Percentiles rank a stretch among this genome's conserved stretches.
Conservation (phyloP, 2,329 filamentous ascomycete genomes). For the Rhinocladiella similis region DNA sequence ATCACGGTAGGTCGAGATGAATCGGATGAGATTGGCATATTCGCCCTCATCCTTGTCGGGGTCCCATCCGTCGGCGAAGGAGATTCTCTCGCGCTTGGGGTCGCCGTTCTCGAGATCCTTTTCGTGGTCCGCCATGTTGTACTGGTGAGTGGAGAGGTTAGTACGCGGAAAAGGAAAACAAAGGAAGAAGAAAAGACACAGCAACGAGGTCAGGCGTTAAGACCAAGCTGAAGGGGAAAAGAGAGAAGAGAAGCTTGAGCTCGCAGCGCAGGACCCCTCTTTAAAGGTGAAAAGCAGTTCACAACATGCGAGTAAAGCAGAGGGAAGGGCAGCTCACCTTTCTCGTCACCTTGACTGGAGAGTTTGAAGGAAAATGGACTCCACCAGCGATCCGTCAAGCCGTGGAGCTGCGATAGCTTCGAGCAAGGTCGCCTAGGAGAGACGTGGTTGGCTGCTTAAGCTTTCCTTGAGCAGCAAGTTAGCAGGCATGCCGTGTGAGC, state of each 20-base stretch:
- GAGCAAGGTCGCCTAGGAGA: conserved; percentile 22
- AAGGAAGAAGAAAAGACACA: conserved; percentile 23
- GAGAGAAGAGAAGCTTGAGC: conserved; percentile 23
- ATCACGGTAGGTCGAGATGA: conserved; percentile 67
- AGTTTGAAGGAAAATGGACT: conserved; percentile 25
- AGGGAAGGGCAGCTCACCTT: conserved; percentile 28
- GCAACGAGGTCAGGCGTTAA: conserved; percentile 29
- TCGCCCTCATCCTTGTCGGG: conserved; percentile 51
- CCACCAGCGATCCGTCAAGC: conserved; percentile 31
- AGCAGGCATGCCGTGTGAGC: conserved; percentile 32
- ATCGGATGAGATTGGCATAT: conserved; percentile 66
- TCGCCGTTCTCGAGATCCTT: conserved; percentile 33
- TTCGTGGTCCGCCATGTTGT: conserved; percentile 28
- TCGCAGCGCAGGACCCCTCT: conserved; percentile 30
- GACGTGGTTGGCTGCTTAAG: conserved; percentile 33
- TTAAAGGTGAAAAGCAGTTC: conserved; percentile 30
- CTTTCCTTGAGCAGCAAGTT: conserved; percentile 30
- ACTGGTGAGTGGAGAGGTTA: conserved; percentile 31
- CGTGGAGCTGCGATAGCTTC: conserved; percentile 32
- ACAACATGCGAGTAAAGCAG: conserved; percentile 28
- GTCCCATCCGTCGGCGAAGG: conserved; percentile 32
- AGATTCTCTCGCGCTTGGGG: conserved; percentile 32
- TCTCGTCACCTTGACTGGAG: conserved; percentile 26
- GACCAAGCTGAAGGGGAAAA: conserved; percentile 31
- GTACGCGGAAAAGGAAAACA: conserved; percentile 28